Evolutionary conservation across 352 stramenopile genomes (phyloP), one percentile per base, ranked within the genome.

Genomic region (Phytophthora ramorum): DNA sequence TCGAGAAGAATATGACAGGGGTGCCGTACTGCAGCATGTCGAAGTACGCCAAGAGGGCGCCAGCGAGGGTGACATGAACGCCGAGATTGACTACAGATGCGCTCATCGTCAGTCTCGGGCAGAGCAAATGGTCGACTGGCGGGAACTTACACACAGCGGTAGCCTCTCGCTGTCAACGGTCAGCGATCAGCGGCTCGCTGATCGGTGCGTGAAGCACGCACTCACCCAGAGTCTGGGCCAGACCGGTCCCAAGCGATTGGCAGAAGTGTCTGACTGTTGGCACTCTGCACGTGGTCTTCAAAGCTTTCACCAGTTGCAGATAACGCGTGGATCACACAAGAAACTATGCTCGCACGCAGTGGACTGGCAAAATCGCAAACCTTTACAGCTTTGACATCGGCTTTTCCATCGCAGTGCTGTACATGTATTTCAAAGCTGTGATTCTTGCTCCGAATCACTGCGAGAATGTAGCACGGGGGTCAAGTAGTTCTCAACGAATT

Each of bases 11-110:
- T 26, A 57, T 47, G 35, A 57, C 26, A 17, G 50, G 44, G 22
- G 30, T 30, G 20, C 32, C 28, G 16, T 58, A 43, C 12, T 63
- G 38, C 13, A 58, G 20, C n/a, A 49, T n/a, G 7, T 53, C 60
- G 10, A 63, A 52, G 34, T 51, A 68, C 37, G 38, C 22, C 32
- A 68, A 26, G 3, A 63, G 30, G 16, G 54, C 58, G 10, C 35
- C 61, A 22, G 51, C 35, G 4, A 69, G 16, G 26, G 43, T 13
- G 13, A 44, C 41, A 14, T 58, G 47, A 9, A 69, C 19, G 0
- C 26, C 19, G 16, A 63, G 26, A 7, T 43, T 20, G 14, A 48
- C 44, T 14, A 63, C 26, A 7, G 16, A 19, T 41, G 17, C 19
- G 14, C 12, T 46, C 38, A 64, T 49, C 4, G 8, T 52, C 16